Percentiles rank a stretch among this genome's conserved stretches.
phyloP scores from a whole-genome alignment of 176 grass and related monocot genomes.

The Eremochloa ophiuroides region DNA sequence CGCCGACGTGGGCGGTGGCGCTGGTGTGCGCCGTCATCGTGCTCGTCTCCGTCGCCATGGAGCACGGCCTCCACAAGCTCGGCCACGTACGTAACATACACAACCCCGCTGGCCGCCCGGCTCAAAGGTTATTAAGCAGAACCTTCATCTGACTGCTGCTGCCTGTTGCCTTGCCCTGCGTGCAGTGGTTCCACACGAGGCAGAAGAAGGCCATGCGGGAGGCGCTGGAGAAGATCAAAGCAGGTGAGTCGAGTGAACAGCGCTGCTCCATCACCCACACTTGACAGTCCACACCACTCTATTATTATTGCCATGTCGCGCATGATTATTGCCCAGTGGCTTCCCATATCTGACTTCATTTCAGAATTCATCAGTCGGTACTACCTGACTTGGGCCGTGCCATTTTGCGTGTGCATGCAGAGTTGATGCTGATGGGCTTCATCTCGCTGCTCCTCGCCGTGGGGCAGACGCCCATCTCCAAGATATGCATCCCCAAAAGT shows the following conservation, averaged over 20 bases:
- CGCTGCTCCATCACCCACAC: not conserved
- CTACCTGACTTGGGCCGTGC: no score
- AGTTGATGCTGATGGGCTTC: conserved; percentile 86
- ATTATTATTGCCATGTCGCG: no score
- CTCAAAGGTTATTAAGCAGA: no score
- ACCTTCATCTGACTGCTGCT: not conserved
- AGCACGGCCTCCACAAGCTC: conserved; percentile 67
- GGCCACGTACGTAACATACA: no score
- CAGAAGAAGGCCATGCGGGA: conserved; percentile 77
- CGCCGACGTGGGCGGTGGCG: conserved; percentile 82
- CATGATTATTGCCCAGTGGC: no score
- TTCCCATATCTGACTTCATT: no score
- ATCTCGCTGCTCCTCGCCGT: conserved; percentile 79
- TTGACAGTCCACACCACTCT: no score
- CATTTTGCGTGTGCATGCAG: no score
- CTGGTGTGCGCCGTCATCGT: conserved; percentile 58
- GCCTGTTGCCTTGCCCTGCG: rapidly evolving
- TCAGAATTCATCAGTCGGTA: no score
- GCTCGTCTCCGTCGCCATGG: conserved; percentile 58
- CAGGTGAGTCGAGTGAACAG: no score
- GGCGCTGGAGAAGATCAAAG: conserved; percentile 90
- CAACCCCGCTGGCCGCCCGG: no score
- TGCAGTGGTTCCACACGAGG: conserved; percentile 72
- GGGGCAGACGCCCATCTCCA: conserved; percentile 44
- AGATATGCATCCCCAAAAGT: conserved; percentile 67